phyloP scores from a whole-genome alignment of 164 flowering plant species.

The Vitis labrusca region DNA sequence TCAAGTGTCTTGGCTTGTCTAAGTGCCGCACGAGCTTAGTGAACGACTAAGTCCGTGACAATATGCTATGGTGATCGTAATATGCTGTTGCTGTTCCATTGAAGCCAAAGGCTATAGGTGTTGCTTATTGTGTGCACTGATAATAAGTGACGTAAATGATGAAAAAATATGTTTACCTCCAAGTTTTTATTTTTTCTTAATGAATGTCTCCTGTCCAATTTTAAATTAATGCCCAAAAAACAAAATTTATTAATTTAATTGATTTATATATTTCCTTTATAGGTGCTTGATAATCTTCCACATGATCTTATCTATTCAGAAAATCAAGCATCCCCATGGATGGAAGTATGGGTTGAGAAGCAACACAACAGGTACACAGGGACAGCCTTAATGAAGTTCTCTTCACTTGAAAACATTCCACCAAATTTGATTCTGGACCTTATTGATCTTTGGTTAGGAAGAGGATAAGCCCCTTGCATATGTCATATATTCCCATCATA shows the following conservation, averaged over 20 bases:
- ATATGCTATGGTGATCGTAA: background rate
- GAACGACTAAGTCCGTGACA: no score
- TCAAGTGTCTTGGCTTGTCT: no score
- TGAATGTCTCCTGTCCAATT: background rate
- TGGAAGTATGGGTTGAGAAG: constrained; percentile 93
- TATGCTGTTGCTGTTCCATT: background rate
- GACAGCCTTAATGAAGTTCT: background rate
- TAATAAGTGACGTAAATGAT: background rate
- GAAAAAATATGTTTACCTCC: background rate
- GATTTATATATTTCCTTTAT: background rate
- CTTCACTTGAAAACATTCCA: background rate
- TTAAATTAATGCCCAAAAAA: background rate
- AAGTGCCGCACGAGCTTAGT: no score
- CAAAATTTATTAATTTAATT: background rate
- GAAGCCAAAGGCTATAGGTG: background rate
- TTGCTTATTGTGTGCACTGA: background rate
- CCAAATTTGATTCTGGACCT: no score
- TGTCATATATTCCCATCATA: background rate
- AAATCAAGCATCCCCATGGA: constrained; percentile 88
- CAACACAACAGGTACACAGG: constrained; percentile 49
- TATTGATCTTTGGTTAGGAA: no score
- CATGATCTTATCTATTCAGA: constrained; percentile 90
- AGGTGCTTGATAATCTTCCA: constrained; percentile 99
- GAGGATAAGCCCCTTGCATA: no score
- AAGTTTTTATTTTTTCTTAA: background rate